Evolutionary conservation across 2,329 filamentous ascomycete genomes (phyloP).

Genomic region (Cladosporium cucumerinum): DNA sequence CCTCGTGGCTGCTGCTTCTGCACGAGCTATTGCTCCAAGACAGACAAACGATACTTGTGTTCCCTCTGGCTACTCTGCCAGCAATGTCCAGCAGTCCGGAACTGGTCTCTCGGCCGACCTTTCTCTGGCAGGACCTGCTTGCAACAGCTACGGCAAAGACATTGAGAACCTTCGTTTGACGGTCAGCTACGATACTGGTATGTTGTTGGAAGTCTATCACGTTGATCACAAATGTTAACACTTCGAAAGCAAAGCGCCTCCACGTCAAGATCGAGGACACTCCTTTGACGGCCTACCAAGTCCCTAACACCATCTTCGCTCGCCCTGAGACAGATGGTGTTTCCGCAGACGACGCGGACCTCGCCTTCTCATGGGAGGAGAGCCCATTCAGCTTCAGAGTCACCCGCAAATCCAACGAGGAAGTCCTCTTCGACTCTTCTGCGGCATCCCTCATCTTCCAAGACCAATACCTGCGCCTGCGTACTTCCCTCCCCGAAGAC

Average conservation of each 20-base stretch:
- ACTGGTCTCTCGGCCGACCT: constrained; percentile 20
- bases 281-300: constrained; percentile 16
- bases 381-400: constrained; percentile 30
- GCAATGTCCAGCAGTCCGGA: constrained; percentile 17
- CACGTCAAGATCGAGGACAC: constrained; percentile 20
- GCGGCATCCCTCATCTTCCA: constrained; percentile 68
- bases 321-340: constrained; percentile 26
- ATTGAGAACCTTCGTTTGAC: constrained; percentile 40
- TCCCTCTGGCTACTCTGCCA: constrained; percentile 21
- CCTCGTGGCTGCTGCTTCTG: constrained; percentile 17
- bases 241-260: constrained; percentile 15
- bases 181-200: constrained; percentile 61
- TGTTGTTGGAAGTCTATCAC: constrained; percentile 18
- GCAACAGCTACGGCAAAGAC: constrained; percentile 23
- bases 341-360: constrained; percentile 37
- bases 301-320: constrained; percentile 14
- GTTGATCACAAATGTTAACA: constrained; percentile 8
- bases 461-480: constrained; percentile 70
- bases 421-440: constrained; percentile 66
- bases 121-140: constrained; percentile 20
- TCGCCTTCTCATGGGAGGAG: constrained; percentile 51
- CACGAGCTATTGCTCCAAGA: constrained; percentile 8
- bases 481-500: constrained; percentile 64
- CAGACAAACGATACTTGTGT: constrained; percentile 11
- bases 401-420: constrained; percentile 17